Evolutionary conservation across 805 yeast species (phyloP).

Genomic region (Nakazawaea siamensis): DNA sequence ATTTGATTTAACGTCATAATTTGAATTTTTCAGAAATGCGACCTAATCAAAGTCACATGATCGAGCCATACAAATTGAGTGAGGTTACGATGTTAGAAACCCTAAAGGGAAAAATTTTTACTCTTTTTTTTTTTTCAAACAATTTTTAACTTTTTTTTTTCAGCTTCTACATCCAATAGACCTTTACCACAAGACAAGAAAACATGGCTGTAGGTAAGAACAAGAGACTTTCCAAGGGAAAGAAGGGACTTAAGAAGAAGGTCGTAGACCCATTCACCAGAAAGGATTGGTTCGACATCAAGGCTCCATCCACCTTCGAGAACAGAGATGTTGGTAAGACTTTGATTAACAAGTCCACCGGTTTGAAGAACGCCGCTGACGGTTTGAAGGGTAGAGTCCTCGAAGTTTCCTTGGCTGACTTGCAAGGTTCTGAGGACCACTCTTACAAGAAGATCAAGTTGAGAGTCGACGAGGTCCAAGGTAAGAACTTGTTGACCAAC

Average conservation of each 20-base stretch:
- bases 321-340: conserved; percentile 99
- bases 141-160: conserved; percentile 1
- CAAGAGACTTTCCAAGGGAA: conserved; percentile 79
- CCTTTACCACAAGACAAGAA: conserved; percentile 7
- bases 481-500: conserved; percentile 97
- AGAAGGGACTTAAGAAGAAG: conserved; percentile 98
- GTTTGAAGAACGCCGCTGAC: conserved; percentile 96
- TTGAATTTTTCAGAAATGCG: not conserved
- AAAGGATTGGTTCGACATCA: conserved; percentile 97
- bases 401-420: conserved; percentile 93
- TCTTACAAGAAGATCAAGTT: conserved; percentile 94
- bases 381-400: conserved; percentile 97
- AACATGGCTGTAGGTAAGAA: conserved; percentile 56
- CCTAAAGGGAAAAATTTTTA: not conserved
- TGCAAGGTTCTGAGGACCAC: conserved; percentile 98
- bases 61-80: not conserved
- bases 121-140: not conserved
- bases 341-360: conserved; percentile 95
- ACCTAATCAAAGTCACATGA: conserved; percentile 3
- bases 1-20: not conserved
- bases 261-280: conserved; percentile 99
- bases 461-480: conserved; percentile 98
- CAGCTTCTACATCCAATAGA: not conserved
- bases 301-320: conserved; percentile 98
- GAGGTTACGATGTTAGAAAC: not conserved